Evolutionary conservation across 176 grass and related monocot species (phyloP), one percentile per base, ranked within the genome.

Genomic region (Tuctoria greenei): DNA sequence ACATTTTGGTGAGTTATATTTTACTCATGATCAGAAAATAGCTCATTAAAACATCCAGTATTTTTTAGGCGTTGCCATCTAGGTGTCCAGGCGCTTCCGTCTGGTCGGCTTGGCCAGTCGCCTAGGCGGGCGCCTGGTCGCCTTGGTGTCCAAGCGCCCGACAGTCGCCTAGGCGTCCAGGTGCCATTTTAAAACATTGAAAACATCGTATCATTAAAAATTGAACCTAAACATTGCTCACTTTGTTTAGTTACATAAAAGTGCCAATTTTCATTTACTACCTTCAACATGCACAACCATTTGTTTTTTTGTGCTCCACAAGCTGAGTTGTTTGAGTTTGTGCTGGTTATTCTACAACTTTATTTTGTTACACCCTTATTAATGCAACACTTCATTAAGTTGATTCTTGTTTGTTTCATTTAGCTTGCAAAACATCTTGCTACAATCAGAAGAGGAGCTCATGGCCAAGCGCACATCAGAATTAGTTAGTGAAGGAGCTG

Each of bases 361-460:
- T 72, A 10, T 66, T 58, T 71, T 76, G 45, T 64, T 39, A 13
- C 25, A 39, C 39, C 72, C 26, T 34, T 4, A 72, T 47, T 47
- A 47, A 47, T 44, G 44, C 54, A 64, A 72, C 21, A 57, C 23
- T 27, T 73, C 61, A 51, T 21, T 74, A 64, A 74, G 43, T 61
- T 74, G n/a, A 69, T 64, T 74, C 38, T 57, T 75, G 27, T 74
- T 20, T 84, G 45, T 75, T 80, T 64, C 41, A 76, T 83, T 79
- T 75, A 99, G 95, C 73, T 84, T 99, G 86, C 89, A 92, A 79
- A 86, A 88, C 69, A 83, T 99, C 42, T 81, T 99, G 54, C 82
- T 99, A 74, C 95, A 90, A 84, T 91, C 95, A 34, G 95, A 99
- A 75, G 95, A 99, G 67, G 95, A 99, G 64, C 87, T 99, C 56